Percentiles rank a stretch among this genome's conserved stretches.
Conservation (phyloP, 331 rosid genomes). For the Pyrus hybrid region DNA sequence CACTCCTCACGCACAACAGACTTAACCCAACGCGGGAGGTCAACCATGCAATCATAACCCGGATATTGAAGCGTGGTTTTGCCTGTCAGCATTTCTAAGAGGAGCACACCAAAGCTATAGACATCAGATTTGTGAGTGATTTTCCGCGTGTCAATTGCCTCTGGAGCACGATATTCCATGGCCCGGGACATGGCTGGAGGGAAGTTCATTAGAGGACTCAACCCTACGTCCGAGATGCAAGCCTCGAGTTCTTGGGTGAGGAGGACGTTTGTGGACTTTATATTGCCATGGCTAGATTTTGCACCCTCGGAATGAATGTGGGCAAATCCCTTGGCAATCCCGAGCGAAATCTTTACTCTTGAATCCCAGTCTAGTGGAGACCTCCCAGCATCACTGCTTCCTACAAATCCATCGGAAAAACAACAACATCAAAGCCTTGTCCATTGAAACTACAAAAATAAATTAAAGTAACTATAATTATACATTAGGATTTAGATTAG, state of each 20-base stretch:
- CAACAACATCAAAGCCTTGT: too few species aligned
- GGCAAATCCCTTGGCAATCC: slow-evolving; percentile 65
- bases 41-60: slow-evolving; percentile 50
- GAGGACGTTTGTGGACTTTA: slow-evolving; percentile 81
- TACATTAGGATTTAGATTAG: background rate
- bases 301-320: slow-evolving; percentile 64
- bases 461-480: background rate
- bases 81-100: slow-evolving; percentile 85
- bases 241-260: slow-evolving; percentile 54
- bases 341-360: slow-evolving; percentile 57
- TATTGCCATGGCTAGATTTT: slow-evolving; percentile 72
- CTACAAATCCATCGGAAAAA: slow-evolving; percentile 13
- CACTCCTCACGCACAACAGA: too few species aligned
- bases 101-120: slow-evolving; percentile 80
- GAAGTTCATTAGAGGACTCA: slow-evolving; percentile 57
- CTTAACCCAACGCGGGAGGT: slow-evolving; percentile 84
- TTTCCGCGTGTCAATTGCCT: slow-evolving; percentile 57
- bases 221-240: slow-evolving; percentile 59
- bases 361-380: slow-evolving; percentile 73
- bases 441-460: background rate
- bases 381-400: slow-evolving; percentile 59
- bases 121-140: slow-evolving; percentile 76
- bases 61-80: slow-evolving; percentile 55
- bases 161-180: slow-evolving; percentile 78
- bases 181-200: slow-evolving; percentile 53